Base-by-base conservation (phyloP, 148 eudicot genomes). In the Rhododendron simsii region DNA sequence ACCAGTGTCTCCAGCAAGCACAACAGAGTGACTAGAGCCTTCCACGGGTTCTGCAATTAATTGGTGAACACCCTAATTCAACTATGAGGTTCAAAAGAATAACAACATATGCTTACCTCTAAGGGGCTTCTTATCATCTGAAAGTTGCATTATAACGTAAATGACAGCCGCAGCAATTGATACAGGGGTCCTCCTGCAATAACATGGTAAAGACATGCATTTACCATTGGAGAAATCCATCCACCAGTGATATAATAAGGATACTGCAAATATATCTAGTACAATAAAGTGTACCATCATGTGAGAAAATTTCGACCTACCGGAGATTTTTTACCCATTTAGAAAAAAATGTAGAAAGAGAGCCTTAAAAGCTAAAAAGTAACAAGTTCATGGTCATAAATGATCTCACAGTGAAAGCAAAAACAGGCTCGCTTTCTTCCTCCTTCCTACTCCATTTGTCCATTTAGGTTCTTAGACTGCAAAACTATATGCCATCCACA, bases 101-200 rank as follows among this genome's bases (percentile, higher is more conserved):
- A 2, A 7, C 2, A 37, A 78, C 3, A 44, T 44, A 44, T 57
- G 75, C 84, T 81, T 85, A 94, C 96, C 96, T 91, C 89, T 88
- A 39, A 96, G 92, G 82, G 98, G 93, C 87, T 92, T 95, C 92
- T 94, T 96, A 47, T 95, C 99, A 73, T 96, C 95, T 2, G 98
- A 94, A 50, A 95, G 95, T 80, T 93, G 99, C 13, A 95, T 93
- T 78, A 95, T 86, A 18, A 96, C 92, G 80, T 94, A 95, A 71
- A 96, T 96, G 69, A 95, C 94, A 26, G 98, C 95, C 28, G 98
- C 99, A 21, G 98, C 99, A 87, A 96, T 93, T 21, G 99, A 95
- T 86, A 95, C 93, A 69, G 98, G 99, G 89, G 94, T 92, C 90
- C 96, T 94, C 95, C 96, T 93, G 90, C 81, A 55, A 78, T 37